Conservation (phyloP, 352 stramenopile genomes). For the Globisporangium spinosum region DNA sequence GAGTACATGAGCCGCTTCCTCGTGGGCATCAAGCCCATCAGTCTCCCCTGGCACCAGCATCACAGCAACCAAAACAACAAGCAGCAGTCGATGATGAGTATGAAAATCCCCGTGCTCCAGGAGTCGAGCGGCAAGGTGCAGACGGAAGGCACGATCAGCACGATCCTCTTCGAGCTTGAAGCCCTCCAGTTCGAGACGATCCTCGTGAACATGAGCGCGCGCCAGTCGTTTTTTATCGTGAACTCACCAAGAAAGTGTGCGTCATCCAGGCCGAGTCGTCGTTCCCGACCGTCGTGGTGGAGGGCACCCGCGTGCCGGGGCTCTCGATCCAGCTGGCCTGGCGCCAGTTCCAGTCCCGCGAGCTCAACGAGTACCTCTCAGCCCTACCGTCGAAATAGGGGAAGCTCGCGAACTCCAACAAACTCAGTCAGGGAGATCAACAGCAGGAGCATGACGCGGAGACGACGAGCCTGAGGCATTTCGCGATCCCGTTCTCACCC, state of each 20-base stretch:
- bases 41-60: conserved; percentile 32
- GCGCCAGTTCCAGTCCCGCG: conserved; percentile 68
- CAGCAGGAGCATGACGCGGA: conserved; percentile 18
- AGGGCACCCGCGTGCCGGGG: conserved; percentile 71
- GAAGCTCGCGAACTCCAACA: conserved; percentile 27
- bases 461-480: conserved; percentile 30
- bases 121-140: conserved; percentile 57
- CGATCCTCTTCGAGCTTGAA: conserved; percentile 76
- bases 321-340: conserved; percentile 52
- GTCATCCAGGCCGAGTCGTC: conserved; percentile 69
- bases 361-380: conserved; percentile 69
- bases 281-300: conserved; percentile 84
- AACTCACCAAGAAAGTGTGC: conserved; percentile 41
- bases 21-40: conserved; percentile 69
- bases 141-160: conserved; percentile 68
- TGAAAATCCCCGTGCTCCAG: conserved; percentile 46
- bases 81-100: neutral
- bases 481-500: conserved; percentile 79
- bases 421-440: neutral
- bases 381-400: conserved; percentile 43
- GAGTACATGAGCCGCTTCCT: conserved; percentile 73
- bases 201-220: conserved; percentile 76
- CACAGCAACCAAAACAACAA: conserved; percentile 13
- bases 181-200: conserved; percentile 74
- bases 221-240: conserved; percentile 59